Conservation (phyloP, 768 basidiomycete genomes). For the Russula sp. region DNA sequence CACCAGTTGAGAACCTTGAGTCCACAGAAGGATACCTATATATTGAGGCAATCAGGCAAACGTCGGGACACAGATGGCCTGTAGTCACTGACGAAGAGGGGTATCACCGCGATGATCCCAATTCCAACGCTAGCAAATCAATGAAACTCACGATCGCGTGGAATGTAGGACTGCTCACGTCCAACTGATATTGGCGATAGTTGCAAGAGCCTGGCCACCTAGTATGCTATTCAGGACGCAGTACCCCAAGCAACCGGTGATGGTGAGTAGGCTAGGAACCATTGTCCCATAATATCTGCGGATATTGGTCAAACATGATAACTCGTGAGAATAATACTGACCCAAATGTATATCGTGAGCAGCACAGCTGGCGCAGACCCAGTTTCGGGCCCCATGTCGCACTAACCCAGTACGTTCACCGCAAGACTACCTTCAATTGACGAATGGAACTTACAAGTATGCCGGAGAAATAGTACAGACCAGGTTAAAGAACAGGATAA, state of each 20-base stretch:
- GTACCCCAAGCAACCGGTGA: conserved; percentile 48
- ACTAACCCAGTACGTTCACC: conserved; percentile 24
- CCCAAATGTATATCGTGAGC: conserved; percentile 56
- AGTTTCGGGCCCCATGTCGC: conserved; percentile 72
- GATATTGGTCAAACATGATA: conserved; percentile 1
- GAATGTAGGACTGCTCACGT: conserved; percentile 30
- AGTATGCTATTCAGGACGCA: conserved; percentile 52
- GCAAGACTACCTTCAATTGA: not conserved
- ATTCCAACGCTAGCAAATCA: conserved; percentile 50
- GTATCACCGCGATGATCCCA: conserved; percentile 63
- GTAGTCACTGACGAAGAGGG: conserved; percentile 39
- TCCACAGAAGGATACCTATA: conserved; percentile 58
- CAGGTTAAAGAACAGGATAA: conserved; percentile 42
- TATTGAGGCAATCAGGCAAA: not conserved
- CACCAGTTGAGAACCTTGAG: conserved; percentile 55
- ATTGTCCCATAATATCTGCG: conserved; percentile 50
- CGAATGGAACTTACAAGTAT: conserved; percentile 32
- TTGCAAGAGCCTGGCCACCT: conserved; percentile 53
- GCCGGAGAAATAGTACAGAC: conserved; percentile 36
- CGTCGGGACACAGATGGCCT: not conserved
- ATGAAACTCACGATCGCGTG: not conserved
- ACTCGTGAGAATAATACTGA: conserved; percentile 23
- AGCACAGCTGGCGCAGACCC: conserved; percentile 78
- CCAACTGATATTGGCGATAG: conserved; percentile 45
- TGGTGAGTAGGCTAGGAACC: conserved; percentile 40